Evolutionary conservation across 2,329 filamentous ascomycete species (phyloP).

Genomic region (Cordyceps javanica): DNA sequence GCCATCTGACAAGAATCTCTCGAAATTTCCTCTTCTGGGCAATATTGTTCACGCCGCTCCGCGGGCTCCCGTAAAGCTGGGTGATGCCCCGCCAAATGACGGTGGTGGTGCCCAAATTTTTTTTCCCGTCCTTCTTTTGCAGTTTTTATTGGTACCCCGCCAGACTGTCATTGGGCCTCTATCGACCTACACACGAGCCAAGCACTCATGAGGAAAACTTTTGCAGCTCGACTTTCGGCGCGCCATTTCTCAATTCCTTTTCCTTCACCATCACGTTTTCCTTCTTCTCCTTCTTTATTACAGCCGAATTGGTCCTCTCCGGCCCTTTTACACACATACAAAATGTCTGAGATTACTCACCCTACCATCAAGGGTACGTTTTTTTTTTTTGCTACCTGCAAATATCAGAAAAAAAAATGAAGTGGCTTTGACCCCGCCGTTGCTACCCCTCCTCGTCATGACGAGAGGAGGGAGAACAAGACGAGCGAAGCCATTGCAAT

Average conservation of each 20-base stretch:
- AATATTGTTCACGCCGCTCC: not conserved
- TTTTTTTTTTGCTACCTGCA: not conserved
- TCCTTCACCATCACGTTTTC: conserved; percentile 10
- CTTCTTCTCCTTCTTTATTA: not conserved
- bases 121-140: not conserved
- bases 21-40: conserved; percentile 2
- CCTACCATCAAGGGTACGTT: conserved; percentile 52
- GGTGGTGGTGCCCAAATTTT: not conserved
- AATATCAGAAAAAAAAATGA: not conserved
- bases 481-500: conserved; percentile 3
- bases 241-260: conserved; percentile 8
- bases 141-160: too few relatives aligned
- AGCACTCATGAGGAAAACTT: conserved; percentile 13
- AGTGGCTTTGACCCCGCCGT: conserved; percentile 3
- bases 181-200: not conserved
- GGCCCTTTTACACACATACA: conserved; percentile 16
- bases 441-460: conserved; percentile 21
- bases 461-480: not conserved
- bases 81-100: conserved; percentile 5
- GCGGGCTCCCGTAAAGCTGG: not conserved
- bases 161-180: conserved; percentile 1
- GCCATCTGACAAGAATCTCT: not conserved
- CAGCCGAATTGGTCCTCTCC: not conserved
- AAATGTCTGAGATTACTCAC: conserved; percentile 51
- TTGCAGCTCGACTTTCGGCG: conserved; percentile 4